A percentile compares a stretch with the other conserved stretches of the same genome.
These are phyloP conservation scores for Gillenia trifoliata DNA, from an alignment of 306 rosid species.

Conservation along the genomic window DNA sequence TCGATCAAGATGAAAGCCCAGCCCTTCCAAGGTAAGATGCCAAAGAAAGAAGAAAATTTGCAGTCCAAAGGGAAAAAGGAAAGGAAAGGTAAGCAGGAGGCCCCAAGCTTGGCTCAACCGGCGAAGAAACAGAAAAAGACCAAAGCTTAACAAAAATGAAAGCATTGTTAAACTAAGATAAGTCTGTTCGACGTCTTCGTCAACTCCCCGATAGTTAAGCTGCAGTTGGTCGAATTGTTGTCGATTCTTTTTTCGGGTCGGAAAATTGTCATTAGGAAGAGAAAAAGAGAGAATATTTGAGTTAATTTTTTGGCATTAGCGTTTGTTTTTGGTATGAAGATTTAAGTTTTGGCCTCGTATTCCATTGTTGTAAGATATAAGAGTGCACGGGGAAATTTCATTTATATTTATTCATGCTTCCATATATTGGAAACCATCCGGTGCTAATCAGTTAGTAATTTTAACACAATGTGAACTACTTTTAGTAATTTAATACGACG, in stretches of 20 bases:
- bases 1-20: constrained; percentile 71
- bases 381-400: not conserved
- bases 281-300: not conserved
- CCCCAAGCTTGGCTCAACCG: constrained; percentile 20
- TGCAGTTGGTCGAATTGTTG: not conserved
- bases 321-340: not conserved
- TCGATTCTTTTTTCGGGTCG: not conserved
- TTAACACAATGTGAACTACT: no score
- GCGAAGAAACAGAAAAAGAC: constrained; percentile 24
- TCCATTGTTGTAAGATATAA: not conserved
- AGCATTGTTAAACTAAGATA: not conserved
- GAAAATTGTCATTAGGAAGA: not conserved
- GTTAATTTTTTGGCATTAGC: not conserved
- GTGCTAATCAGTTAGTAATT: not conserved
- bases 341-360: not conserved
- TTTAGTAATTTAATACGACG: no score
- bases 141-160: constrained; percentile 9
- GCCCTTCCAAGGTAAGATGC: constrained; percentile 27
- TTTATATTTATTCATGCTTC: not conserved
- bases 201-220: not conserved
- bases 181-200: not conserved
- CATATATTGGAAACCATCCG: no score
- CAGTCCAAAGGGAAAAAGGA: constrained; percentile 17
- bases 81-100: constrained; percentile 19
- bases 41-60: constrained; percentile 26